These are phyloP conservation scores for Bipolaris bicolor DNA, from an alignment of 2,329 filamentous ascomycete species.

Conservation along the genomic window DNA sequence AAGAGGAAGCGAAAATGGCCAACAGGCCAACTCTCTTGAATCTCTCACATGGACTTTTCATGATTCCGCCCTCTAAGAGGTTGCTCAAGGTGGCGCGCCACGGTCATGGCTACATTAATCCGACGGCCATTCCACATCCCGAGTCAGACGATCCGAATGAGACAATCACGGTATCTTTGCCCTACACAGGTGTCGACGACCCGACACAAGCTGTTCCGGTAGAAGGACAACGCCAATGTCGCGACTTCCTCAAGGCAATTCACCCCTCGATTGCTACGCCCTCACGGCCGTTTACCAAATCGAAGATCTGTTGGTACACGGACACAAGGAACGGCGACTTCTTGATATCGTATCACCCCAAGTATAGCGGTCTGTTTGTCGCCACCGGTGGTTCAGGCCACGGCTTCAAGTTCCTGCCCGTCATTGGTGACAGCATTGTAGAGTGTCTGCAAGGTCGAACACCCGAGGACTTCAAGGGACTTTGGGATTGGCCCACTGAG, in stretches of 20 bases:
- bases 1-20: constrained; percentile 70
- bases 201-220: constrained; percentile 38
- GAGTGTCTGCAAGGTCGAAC: constrained; percentile 55
- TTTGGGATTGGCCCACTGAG: constrained; percentile 63
- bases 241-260: constrained; percentile 39
- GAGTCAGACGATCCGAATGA: constrained; percentile 45
- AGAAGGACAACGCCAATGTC: constrained; percentile 42
- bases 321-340: constrained; percentile 64
- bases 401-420: constrained; percentile 67
- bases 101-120: constrained; percentile 58
- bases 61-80: constrained; percentile 67
- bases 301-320: constrained; percentile 62
- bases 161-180: constrained; percentile 56
- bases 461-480: constrained; percentile 61
- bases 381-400: constrained; percentile 68
- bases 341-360: constrained; percentile 60
- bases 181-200: constrained; percentile 61
- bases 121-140: constrained; percentile 54
- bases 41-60: constrained; percentile 72
- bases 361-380: constrained; percentile 60
- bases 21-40: constrained; percentile 76
- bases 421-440: constrained; percentile 62
- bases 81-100: constrained; percentile 59
- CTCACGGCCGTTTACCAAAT: constrained; percentile 53
- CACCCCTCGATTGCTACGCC: constrained; percentile 41